Evolutionary conservation across 225 moss, liverwort and hornwort species (phyloP).

Genomic region (Marchantia paleacea): DNA sequence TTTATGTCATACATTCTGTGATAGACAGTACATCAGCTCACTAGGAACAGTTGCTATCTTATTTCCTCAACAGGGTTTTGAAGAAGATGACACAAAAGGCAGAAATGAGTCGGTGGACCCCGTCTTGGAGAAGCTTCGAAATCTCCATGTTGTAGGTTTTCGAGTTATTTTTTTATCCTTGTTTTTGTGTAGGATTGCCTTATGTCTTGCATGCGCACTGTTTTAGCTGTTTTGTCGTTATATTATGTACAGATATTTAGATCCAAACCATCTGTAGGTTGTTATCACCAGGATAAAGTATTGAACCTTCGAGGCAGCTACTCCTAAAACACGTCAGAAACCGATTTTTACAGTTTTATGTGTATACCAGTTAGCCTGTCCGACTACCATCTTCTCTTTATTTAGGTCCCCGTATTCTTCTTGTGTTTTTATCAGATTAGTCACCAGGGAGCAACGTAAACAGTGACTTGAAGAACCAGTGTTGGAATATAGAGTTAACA

Average conservation of each 20-base stretch:
- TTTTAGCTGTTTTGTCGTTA: neutral
- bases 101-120: slow-evolving; percentile 38
- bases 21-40: slow-evolving; percentile 16
- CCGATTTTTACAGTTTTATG: neutral
- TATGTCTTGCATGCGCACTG: too few species aligned
- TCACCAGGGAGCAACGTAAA: too few species aligned
- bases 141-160: slow-evolving; percentile 42
- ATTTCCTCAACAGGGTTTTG: slow-evolving; percentile 27
- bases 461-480: too few species aligned
- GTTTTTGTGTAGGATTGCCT: neutral
- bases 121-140: slow-evolving; percentile 42
- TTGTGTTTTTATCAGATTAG: too few species aligned
- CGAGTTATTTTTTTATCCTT: neutral
- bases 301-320: neutral
- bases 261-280: neutral
- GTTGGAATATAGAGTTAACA: too few species aligned
- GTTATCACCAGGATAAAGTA: neutral
- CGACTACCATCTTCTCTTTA: too few species aligned
- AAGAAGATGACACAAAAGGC: slow-evolving; percentile 29
- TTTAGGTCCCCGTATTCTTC: too few species aligned
- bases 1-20: neutral
- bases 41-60: slow-evolving; percentile 18
- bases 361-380: too few species aligned
- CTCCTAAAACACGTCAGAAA: neutral
- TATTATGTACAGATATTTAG: neutral